These are phyloP conservation scores for Eucalyptus polybractea DNA, from an alignment of 345 rosid genomes.

Conservation along the genomic window DNA sequence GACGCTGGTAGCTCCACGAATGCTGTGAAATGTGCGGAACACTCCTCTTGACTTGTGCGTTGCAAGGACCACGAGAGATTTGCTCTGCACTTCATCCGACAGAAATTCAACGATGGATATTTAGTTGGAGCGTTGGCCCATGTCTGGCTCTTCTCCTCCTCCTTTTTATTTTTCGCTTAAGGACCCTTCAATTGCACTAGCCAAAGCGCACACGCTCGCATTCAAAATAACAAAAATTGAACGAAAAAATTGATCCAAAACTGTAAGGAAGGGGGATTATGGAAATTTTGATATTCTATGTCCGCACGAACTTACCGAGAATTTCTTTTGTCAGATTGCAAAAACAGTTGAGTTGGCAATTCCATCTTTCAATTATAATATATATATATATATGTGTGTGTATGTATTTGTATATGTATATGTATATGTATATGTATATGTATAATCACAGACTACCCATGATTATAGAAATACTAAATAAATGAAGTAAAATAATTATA, in stretches of 20 bases:
- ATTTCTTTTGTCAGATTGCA: background rate
- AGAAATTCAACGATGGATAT: background rate
- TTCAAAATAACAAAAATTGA: background rate
- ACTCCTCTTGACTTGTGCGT: background rate
- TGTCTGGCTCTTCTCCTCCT: background rate
- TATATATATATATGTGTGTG: too few species aligned
- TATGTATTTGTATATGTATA: rapidly evolving
- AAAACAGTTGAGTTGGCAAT: background rate
- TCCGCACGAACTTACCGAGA: background rate
- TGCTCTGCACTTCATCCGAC: background rate
- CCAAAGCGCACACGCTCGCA: background rate
- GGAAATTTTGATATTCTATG: background rate
- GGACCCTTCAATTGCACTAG: background rate
- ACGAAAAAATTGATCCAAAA: background rate
- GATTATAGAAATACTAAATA: background rate
- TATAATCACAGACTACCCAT: background rate
- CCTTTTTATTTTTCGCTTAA: too few species aligned
- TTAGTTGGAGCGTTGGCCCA: background rate
- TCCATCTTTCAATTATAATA: background rate
- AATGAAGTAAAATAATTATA: background rate
- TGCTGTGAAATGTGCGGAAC: background rate
- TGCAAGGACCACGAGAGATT: background rate
- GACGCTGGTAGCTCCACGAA: background rate
- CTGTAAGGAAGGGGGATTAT: background rate
- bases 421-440: background rate